Conservation (phyloP, 108 stramenopile genomes). For the Conticribra guillardii region DNA sequence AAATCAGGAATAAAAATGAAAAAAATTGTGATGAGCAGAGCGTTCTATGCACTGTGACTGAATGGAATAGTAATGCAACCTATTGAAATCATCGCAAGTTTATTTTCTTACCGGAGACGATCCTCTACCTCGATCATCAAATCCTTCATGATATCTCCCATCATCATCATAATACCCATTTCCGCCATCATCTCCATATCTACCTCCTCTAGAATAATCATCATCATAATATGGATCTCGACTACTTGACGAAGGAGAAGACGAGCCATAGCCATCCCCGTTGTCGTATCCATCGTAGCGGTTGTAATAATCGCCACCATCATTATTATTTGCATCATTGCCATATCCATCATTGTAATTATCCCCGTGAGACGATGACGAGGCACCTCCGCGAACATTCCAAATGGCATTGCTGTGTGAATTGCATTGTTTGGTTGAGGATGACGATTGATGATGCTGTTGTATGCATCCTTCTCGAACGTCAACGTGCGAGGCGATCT, state of each 20-base stretch:
- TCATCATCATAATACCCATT: constrained; percentile 51
- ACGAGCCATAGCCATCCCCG: constrained; percentile 7
- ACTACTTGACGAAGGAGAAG: constrained; percentile 1
- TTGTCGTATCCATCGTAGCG: constrained; percentile 11
- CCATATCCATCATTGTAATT: constrained; percentile 26
- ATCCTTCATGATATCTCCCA: constrained; percentile 34
- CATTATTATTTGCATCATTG: constrained; percentile 9
- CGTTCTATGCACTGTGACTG: no score
- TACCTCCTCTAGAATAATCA: constrained; percentile 11
- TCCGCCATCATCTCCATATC: constrained; percentile 6
- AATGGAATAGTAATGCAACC: no score
- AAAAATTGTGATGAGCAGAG: no score
- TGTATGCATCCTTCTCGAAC: constrained; percentile 1
- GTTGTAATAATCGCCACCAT: constrained; percentile 18
- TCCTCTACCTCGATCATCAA: constrained; percentile 18
- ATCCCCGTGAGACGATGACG: constrained; percentile 16
- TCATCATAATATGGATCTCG: constrained; percentile 34
- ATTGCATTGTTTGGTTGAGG: not conserved
- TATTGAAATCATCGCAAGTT: no score
- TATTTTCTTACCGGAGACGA: not conserved
- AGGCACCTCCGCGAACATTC: constrained; percentile 25
- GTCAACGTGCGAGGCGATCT: not conserved
- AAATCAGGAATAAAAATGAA: no score
- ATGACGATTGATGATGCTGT: not conserved
- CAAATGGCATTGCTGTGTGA: not conserved